A percentile compares a stretch with the other conserved stretches of the same genome.
phyloP scores from a whole-genome alignment of 208 protist species.

The Entamoeba dispar region DNA sequence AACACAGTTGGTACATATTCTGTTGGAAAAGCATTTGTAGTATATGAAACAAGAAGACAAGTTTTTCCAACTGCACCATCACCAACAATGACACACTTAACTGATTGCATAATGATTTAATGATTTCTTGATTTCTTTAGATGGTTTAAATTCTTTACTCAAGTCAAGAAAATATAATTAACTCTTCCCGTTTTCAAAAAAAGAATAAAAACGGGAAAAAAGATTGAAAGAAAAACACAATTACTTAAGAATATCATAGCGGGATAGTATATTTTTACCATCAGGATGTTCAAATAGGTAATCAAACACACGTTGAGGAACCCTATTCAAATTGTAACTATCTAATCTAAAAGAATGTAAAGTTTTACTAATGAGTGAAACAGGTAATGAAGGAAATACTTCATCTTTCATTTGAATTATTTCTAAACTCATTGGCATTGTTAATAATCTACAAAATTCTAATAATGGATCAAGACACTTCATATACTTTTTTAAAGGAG shows the following conservation, averaged over 20 bases:
- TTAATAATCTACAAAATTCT: neutral
- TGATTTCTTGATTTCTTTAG: too few relatives aligned
- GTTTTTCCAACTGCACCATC: slow-evolving; percentile 24
- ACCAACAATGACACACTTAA: slow-evolving; percentile 15
- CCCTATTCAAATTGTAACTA: neutral
- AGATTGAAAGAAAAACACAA: too few relatives aligned
- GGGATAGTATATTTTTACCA: too few relatives aligned
- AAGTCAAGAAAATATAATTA: too few relatives aligned
- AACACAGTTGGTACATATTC: slow-evolving; percentile 28
- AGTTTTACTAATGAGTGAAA: neutral
- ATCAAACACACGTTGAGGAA: neutral
- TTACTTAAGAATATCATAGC: too few relatives aligned
- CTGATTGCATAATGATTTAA: neutral
- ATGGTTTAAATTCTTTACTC: too few relatives aligned
- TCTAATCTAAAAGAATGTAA: neutral
- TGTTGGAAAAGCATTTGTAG: slow-evolving; percentile 6
- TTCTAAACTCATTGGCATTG: neutral
- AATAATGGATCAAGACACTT: neutral
- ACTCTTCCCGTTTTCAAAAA: too few relatives aligned
- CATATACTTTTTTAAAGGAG: neutral
- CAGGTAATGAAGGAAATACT: neutral
- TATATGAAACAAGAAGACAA: slow-evolving; percentile 9
- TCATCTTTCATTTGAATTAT: neutral
- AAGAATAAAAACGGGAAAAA: too few relatives aligned
- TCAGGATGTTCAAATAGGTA: neutral